Base-by-base conservation (phyloP, 345 rosid genomes). In the Linum usitatissimum region DNA sequence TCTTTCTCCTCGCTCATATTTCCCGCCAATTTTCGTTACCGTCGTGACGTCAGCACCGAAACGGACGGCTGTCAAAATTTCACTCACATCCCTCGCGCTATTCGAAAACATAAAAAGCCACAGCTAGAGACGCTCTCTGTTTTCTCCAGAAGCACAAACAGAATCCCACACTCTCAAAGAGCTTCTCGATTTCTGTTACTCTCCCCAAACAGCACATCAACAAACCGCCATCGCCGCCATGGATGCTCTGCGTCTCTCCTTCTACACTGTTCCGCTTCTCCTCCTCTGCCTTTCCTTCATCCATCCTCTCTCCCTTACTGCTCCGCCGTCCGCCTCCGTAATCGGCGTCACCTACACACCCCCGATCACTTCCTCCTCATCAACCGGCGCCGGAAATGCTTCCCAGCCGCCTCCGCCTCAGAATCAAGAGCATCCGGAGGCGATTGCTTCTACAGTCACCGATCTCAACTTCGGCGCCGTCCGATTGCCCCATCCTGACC, bases 401-500 rank as follows among this genome's bases (percentile, higher is more conserved):
- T 45, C 51, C 15, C 3, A 6, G 51, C 17, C 77, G 19, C 2
- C 71, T 0, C n/a, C 66, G 2, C 77, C 64, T 2, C 67, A 84
- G 0, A 77, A 45, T 10, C 51, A 4, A 10, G 14, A 10, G 15
- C 51, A 12, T 45, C 59, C 84, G 4, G 88, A 80, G 8, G 62
- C 45, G 30, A 67, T 91, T 48, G 77, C 84, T 9, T 61, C 76
- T 2, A 59, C 82, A 14, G 56, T 91, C 7, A 53, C 65, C 30
- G 42, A 78, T 13, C 85, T 91, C 66, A 74, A 71, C 19, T 66
- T 91, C 72, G 77, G 74, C 6, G 63, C 75, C 2, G 74, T 88
- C 71, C 87, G 96, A 6, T 80, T 91, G 30, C 81, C 82, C 0
- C 75, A 83, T 28, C 77, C 96, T 0, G 81, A 74, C 30, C 92